phyloP scores from a whole-genome alignment of 164 flowering plant species.

The Paratinospora sagittata region DNA sequence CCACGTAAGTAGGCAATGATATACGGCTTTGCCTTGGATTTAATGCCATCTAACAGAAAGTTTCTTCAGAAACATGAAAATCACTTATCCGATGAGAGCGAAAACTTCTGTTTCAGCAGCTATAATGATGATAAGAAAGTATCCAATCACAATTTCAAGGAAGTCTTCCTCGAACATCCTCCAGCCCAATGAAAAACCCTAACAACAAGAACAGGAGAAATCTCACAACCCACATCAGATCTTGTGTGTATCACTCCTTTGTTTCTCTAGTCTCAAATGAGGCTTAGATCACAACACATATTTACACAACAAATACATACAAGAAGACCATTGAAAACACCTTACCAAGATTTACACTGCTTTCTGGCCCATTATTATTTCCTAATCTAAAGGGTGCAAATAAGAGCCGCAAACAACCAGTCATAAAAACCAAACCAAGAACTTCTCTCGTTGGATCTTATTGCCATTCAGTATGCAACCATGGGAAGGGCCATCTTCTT shows the following conservation, averaged over 20 bases:
- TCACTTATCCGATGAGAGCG: not conserved
- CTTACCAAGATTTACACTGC: constrained; percentile 1
- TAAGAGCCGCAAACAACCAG: not conserved
- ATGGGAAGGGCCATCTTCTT: constrained; percentile 30
- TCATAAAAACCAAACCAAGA: constrained; percentile 3
- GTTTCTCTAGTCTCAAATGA: not conserved
- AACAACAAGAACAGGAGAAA: too few relatives aligned
- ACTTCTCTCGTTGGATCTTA: not conserved
- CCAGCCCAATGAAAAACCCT: too few relatives aligned
- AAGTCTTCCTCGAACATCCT: too few relatives aligned
- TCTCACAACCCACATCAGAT: too few relatives aligned
- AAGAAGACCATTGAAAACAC: not conserved
- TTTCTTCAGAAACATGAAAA: not conserved
- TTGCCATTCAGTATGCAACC: constrained; percentile 5
- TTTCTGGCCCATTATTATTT: constrained; percentile 3
- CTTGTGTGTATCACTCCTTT: too few relatives aligned
- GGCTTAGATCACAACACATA: not conserved
- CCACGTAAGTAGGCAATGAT: not conserved
- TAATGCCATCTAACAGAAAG: not conserved
- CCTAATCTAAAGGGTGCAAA: not conserved
- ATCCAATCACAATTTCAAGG: too few relatives aligned
- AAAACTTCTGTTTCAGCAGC: too few relatives aligned
- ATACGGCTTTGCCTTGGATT: not conserved
- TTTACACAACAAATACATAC: constrained; percentile 4
- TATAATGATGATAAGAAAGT: too few relatives aligned